Evolutionary conservation across 108 stramenopile species (phyloP).

Genomic region (Discostella pseudostelligera): DNA sequence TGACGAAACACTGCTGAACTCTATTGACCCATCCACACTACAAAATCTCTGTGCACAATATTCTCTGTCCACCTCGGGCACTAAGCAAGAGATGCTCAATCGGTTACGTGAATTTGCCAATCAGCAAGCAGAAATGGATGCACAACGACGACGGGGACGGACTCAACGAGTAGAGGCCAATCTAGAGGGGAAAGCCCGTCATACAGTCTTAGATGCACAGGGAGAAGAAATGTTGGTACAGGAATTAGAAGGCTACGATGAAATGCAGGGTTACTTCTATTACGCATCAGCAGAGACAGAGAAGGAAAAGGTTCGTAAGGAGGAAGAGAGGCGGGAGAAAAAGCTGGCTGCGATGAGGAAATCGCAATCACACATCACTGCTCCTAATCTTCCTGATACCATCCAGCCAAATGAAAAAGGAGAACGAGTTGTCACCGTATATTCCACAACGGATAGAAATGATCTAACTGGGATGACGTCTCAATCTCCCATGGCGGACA

Average conservation of each 20-base stretch:
- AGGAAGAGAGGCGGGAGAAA: constrained; percentile 22
- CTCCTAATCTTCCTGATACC: constrained; percentile 59
- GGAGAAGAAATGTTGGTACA: constrained; percentile 44
- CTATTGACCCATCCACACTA: constrained; percentile 54
- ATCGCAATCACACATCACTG: constrained; percentile 42
- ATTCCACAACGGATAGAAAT: constrained; percentile 79
- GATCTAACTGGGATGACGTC: constrained; percentile 69
- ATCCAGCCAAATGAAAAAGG: constrained; percentile 73
- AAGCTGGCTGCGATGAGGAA: constrained; percentile 9
- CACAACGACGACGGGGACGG: constrained; percentile 39
- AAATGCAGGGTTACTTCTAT: constrained; percentile 55
- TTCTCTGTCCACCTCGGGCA: constrained; percentile 50
- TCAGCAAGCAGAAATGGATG: constrained; percentile 55
- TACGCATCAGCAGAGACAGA: constrained; percentile 32
- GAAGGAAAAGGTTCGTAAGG: constrained; percentile 22
- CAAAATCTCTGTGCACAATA: constrained; percentile 65
- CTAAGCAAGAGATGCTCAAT: constrained; percentile 61
- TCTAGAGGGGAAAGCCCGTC: constrained; percentile 49
- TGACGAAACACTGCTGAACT: constrained; percentile 56
- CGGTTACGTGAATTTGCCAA: constrained; percentile 61
- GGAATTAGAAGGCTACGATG: constrained; percentile 41
- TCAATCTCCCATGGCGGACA: constrained; percentile 9
- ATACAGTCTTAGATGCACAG: constrained; percentile 42
- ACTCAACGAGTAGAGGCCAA: constrained; percentile 54
- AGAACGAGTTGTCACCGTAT: constrained; percentile 78